Evolutionary conservation across 495 filamentous ascomycete genomes (phyloP), one percentile per base, ranked within the genome.

Genomic region (Paragyromitra xinjiangensis): DNA sequence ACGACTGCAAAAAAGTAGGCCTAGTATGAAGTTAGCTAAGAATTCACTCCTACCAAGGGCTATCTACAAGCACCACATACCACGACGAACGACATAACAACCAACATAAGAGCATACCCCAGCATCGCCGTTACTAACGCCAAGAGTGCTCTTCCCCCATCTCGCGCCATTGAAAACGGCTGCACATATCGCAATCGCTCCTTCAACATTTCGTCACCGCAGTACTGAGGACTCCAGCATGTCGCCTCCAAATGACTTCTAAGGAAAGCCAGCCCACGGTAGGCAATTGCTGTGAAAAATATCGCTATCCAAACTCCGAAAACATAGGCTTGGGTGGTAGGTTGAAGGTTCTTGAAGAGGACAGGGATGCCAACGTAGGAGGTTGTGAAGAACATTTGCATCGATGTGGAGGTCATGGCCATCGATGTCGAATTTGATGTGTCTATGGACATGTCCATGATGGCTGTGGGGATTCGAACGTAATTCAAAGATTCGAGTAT

Each of bases 81-180:
- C 76, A 80, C 78, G 65, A 80, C 64, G n/a, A 80, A 80, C 3
- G 55, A 69, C 78, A 80, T 80, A 19, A 75, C 76, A 34, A 80
- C 63, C 29, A 80, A 37, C 78, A 80, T 79, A 51, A 80, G 69
- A 12, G 8, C 59, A 62, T 80, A 80, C 12, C 78, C 76, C 5
- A 80, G 5, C 26, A 51, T 51, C 8, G 67, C 69, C 5, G 69
- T 70, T 24, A 75, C 39, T 4, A 79, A 68, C 39, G 48, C 50
- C 3, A 80, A 19, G 42, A 51, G 34, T 9, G 61, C 65, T 9
- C 78, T 68, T 16, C 69, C 69, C 3, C 70, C 55, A 50, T 80
- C 78, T 1, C 76, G 45, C 9, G 34, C 14, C 1, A 68, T 65
- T 3, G 59, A 64, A 48, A 80, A 79, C 26, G 69, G 69, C 58